phyloP scores from a whole-genome alignment of 129 eudicot species.

The Daucus carota region DH1_v3.0 NC_030383.2:41116001-41116500 shows the following conservation, averaged over 20 bases:
- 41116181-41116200: conserved; percentile 83
- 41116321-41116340: neutral
- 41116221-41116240: conserved; percentile 85
- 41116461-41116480: conserved; percentile 13
- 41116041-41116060: too few species aligned
- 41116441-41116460: conserved; percentile 1
- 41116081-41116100: too few species aligned
- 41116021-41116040: too few species aligned
- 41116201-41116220: conserved; percentile 74
- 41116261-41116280: conserved; percentile 40
- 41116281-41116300: conserved; percentile 28
- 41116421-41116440: neutral
- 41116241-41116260: conserved; percentile 68
- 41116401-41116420: neutral
- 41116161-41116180: conserved; percentile 85
- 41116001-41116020: too few species aligned
- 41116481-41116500: conserved; percentile 64
- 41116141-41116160: neutral
- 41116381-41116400: conserved; percentile 33
- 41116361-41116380: conserved; percentile 19
- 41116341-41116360: conserved; percentile 18
- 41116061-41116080: too few species aligned
- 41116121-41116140: too few species aligned
- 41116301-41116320: conserved; percentile 43
- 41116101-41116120: too few species aligned